These are phyloP conservation scores for Cordyceps militaris DNA, from an alignment of 2,329 filamentous ascomycete species.

Conservation along the genomic window DNA sequence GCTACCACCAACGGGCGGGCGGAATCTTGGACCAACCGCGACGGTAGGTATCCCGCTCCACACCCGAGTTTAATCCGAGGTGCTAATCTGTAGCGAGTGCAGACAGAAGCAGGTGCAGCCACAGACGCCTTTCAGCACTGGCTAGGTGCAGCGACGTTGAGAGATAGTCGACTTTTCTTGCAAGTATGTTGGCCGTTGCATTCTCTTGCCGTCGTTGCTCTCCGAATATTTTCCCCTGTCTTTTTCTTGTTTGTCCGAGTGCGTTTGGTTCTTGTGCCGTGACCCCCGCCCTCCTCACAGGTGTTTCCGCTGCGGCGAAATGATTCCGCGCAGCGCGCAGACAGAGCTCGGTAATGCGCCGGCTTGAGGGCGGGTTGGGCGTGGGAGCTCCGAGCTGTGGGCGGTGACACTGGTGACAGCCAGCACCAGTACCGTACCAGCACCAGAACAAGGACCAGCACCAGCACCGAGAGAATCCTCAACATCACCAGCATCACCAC, in stretches of 20 bases:
- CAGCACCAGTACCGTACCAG: no score
- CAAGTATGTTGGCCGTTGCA: not conserved
- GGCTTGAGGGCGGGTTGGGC: not conserved
- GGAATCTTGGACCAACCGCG: constrained; percentile 3
- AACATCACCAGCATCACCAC: not conserved
- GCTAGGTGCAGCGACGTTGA: not conserved
- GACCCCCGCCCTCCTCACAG: not conserved
- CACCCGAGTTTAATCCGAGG: constrained; percentile 1
- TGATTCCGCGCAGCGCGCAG: not conserved
- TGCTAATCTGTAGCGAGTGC: not conserved
- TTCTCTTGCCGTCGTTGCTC: not conserved
- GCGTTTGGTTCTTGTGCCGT: not conserved
- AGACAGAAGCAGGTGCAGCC: not conserved
- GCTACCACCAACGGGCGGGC: constrained; percentile 3
- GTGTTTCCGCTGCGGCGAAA: not conserved
- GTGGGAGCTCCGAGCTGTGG: constrained; percentile 10
- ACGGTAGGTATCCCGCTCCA: not conserved
- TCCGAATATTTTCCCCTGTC: not conserved
- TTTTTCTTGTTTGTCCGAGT: not conserved
- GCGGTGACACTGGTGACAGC: no score
- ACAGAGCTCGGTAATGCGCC: constrained; percentile 11
- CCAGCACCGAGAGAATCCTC: not conserved
- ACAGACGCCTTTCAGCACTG: not conserved
- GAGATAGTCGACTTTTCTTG: not conserved
- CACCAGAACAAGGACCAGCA: not conserved